Evolutionary conservation across 148 eudicot species (phyloP), one percentile per base, ranked within the genome.

Genomic region (Cornus florida): DNA sequence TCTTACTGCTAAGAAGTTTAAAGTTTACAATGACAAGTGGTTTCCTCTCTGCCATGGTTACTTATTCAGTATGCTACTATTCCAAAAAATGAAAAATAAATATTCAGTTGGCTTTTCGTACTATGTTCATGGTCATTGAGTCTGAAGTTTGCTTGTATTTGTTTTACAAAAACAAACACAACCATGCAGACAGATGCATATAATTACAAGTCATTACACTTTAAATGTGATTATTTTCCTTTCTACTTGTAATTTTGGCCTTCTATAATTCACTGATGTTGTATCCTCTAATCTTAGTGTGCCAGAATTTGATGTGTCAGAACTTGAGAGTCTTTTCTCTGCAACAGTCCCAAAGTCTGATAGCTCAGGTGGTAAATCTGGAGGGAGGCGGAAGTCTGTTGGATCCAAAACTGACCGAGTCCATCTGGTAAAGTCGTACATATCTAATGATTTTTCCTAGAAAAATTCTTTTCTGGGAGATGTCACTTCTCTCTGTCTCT

Each of bases 311-410:
- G 97, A 93, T 77, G 90, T 92, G 78, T 86, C 94, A 70, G 99
- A 96, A 89, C 83, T 96, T 56, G 99, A 93, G 91, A 89, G 86
- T 70, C 91, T 96, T 81, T 96, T 96, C 84, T 89, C 97, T 86
- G 87, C 91, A 82, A 82, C 84, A 83, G 93, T 87, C 65, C 85
- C 97, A 69, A 93, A 92, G 87, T 81, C 91, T 12, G 89, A 88
- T 20, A n/a, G 66, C 69, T 66, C 89, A 5, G 92, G 88, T 69
- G 93, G 82, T 70, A 93, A 93, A 88, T 83, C 91, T 78, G 92
- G 88, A 69, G 89, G 77, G 46, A 82, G 90, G 72, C 86, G 91
- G 79, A 93, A 93, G 87, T 90, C 96, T 74, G 87, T 80, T 85
- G 94, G 94, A 84, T 84, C 97, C 57, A 96, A 92, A 85, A 68